Evolutionary conservation across 345 rosid species (phyloP).

Genomic region (Ricinus communis): DNA sequence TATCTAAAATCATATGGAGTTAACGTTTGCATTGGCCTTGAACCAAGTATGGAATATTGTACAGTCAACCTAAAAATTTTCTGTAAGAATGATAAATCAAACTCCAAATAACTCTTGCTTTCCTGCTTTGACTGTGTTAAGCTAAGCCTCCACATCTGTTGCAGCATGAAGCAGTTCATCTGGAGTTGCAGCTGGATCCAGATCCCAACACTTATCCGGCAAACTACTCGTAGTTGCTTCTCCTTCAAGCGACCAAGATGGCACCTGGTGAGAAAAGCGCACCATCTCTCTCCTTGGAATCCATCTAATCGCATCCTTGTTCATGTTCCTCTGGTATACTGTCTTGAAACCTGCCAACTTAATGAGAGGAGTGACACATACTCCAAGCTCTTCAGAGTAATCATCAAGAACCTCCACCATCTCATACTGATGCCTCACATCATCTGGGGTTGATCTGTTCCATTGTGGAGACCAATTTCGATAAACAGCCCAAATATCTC

Average conservation of each 20-base stretch:
- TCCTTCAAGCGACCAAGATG: constrained; percentile 78
- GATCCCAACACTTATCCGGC: constrained; percentile 88
- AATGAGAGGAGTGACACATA: constrained; percentile 69
- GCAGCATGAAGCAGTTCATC: constrained; percentile 74
- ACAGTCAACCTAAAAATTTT: constrained; percentile 56
- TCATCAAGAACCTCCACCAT: constrained; percentile 96
- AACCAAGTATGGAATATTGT: constrained; percentile 53
- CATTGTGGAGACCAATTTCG: constrained; percentile 86
- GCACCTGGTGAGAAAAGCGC: constrained; percentile 89
- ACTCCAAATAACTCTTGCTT: constrained; percentile 31
- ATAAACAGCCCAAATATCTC: constrained; percentile 96
- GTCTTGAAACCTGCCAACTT: constrained; percentile 87
- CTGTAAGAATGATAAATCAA: constrained; percentile 50
- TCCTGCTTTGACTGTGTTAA: constrained; percentile 20
- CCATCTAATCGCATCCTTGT: constrained; percentile 68
- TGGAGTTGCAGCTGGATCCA: constrained; percentile 97
- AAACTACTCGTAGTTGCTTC: constrained; percentile 49
- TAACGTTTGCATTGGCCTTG: constrained; percentile 42
- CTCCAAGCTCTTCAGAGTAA: constrained; percentile 90
- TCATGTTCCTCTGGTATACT: constrained; percentile 62
- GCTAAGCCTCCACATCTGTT: constrained; percentile 43
- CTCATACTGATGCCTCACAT: constrained; percentile 85
- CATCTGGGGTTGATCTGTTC: constrained; percentile 76
- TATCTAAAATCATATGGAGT: constrained; percentile 46
- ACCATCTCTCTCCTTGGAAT: constrained; percentile 91